These are phyloP conservation scores for Mycena venus DNA, from an alignment of 768 basidiomycete species.

Conservation along the genomic window DNA sequence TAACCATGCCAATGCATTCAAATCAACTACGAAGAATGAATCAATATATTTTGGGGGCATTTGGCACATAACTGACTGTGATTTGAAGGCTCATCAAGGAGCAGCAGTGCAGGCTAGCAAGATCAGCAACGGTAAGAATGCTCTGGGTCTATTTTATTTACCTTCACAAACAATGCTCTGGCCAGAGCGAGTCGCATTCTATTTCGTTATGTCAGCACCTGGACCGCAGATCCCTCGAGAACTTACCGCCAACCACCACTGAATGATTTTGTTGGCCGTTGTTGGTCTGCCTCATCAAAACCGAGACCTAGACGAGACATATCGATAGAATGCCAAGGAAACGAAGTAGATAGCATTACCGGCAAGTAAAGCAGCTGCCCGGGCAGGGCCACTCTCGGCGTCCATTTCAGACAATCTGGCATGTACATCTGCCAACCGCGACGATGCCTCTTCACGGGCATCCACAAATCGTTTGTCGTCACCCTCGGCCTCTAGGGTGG, in stretches of 20 bases:
- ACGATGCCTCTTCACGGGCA: constrained; percentile 86
- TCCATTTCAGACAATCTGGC: constrained; percentile 96
- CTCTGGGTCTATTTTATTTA: constrained; percentile 35
- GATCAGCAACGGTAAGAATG: constrained; percentile 1
- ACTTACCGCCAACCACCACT: constrained; percentile 93
- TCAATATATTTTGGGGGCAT: background rate
- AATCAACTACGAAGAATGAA: constrained; percentile 68
- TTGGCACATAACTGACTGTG: constrained; percentile 71
- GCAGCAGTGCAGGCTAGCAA: constrained; percentile 74
- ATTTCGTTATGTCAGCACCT: background rate
- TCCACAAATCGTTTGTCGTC: constrained; percentile 88
- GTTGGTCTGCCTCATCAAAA: constrained; percentile 91
- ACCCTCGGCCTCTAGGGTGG: constrained; percentile 77
- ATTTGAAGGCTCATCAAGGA: constrained; percentile 96
- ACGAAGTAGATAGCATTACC: constrained; percentile 56
- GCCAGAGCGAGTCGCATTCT: constrained; percentile 98
- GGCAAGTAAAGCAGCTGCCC: constrained; percentile 90
- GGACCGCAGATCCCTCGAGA: constrained; percentile 33
- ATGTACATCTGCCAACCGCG: constrained; percentile 90
- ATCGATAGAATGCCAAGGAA: background rate
- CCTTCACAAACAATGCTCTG: constrained; percentile 96
- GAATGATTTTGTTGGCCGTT: constrained; percentile 85
- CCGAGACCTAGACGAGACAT: constrained; percentile 75
- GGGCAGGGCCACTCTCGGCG: constrained; percentile 95
- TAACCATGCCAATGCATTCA: constrained; percentile 97